Base-by-base conservation (phyloP, 495 filamentous ascomycete genomes). In the Tirmania nivea region DNA sequence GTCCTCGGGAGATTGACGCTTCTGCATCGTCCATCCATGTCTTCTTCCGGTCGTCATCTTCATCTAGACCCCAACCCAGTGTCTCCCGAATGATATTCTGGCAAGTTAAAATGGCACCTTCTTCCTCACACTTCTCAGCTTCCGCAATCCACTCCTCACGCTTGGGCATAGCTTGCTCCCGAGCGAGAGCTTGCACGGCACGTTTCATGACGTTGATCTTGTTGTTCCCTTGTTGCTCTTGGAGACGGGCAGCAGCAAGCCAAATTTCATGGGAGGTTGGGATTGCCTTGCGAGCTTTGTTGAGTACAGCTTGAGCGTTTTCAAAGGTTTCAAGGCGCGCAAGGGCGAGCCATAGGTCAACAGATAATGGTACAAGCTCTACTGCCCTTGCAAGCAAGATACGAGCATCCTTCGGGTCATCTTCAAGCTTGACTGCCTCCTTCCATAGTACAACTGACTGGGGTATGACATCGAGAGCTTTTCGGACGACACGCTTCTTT, bases 371-470 rank as follows among this genome's bases (percentile, higher is more conserved):
- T 54, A 99, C 89, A 55, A 94, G 82, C 55, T 96, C 88, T 8
- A 85, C 86, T 3, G 90, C 92, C 68, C 93, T 92, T 10, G 85
- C 86, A 17, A 96, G 75, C 39, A 99, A 73, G 34, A 96, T 69
- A 55, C 79, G 75, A 8, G 89, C 90, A 69, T 94, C 86, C 8
- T 78, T 80, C 0, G 82, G 78, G 59, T 90, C 81, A 54, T 94
- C 87, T 61, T 94, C 89, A 42, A 95, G 69, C 57, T 96, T 96
- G 47, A 96, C 88, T n/a, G 87, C 80, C 62, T 90, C 84, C 65
- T 95, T 96, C 90, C 90, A 99, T 35, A 99, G 75, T 34, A 81
- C 79, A 25, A 95, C 87, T 0, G 89, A 95, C 59, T 92, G 82
- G 2, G 83, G 87, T 50, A 92, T 83, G 59, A 88, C 78, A 62